Conservation (phyloP, 345 rosid genomes). For the Sisymbrium irio region DNA sequence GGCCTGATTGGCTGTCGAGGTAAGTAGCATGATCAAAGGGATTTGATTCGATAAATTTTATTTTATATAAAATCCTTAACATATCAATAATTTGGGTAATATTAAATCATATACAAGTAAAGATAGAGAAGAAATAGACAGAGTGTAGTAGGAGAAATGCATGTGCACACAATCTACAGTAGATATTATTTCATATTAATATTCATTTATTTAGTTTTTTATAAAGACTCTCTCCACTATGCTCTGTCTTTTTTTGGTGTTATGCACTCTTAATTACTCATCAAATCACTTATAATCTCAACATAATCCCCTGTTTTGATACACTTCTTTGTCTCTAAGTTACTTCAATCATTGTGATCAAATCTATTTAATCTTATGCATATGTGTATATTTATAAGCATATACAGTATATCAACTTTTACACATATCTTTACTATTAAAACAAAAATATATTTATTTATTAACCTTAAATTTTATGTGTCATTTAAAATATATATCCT, state of each 20-base stretch:
- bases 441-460: too few species aligned
- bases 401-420: too few species aligned
- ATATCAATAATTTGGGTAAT: conserved; percentile 29
- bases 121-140: conserved; percentile 32
- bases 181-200: conserved; percentile 42
- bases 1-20: conserved; percentile 35
- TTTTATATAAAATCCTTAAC: conserved; percentile 25
- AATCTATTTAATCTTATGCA: too few species aligned
- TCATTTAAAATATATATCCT: too few species aligned
- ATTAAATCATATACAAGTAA: conserved; percentile 24
- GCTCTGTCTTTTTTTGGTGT: conserved; percentile 43
- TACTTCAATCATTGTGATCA: conserved; percentile 12
- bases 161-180: conserved; percentile 75
- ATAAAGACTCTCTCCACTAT: conserved; percentile 51
- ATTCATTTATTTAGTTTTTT: neutral
- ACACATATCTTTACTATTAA: too few species aligned
- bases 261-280: conserved; percentile 38
- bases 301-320: conserved; percentile 41
- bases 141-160: conserved; percentile 40
- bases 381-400: too few species aligned
- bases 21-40: conserved; percentile 36
- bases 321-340: conserved; percentile 23
- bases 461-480: too few species aligned
- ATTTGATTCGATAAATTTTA: conserved; percentile 33
- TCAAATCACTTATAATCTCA: conserved; percentile 51